Base-by-base conservation (phyloP, 495 filamentous ascomycete genomes). In the Cercophora sp. region DNA sequence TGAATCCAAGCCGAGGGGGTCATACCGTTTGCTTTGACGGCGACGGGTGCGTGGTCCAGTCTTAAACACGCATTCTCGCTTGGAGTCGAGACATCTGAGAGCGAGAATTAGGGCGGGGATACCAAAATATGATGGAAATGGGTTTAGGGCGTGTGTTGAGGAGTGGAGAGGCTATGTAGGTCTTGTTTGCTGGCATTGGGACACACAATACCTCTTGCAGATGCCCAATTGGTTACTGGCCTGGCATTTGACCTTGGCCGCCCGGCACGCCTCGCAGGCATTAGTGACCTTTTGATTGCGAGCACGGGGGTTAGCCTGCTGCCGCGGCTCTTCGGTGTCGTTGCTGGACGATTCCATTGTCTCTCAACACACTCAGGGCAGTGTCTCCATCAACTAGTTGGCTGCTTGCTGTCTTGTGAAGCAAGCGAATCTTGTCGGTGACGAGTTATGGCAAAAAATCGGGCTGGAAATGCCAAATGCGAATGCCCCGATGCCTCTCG, bases 21-120 rank as follows among this genome's bases (percentile, higher is more conserved):
- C 71, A 61, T 58, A 75, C 71, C 58, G 50, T 41, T 64, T 68
- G 16, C 65, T 52, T 32, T 60, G 54, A 9, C 69, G 64, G 27
- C 74, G 62, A 34, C 74, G 58, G 23, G 66, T 74, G 19, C 73
- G 64, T 0, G 74, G 74, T 15, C 69, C 71, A 1, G 71, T 72
- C 50, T 72, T 70, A 55, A 70, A 75, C 36, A 77, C 62, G 45
- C 74, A 77, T 58, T 77, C 74, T 48, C 73, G 59, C 52, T 76
- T 76, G 48, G 69, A 73, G 36, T 72, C 72, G 47, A 66, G 66
- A 54, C 74, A 77, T 55, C 74, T 77, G n/a, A n/a, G n/a, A n/a
- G n/a, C n/a, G n/a, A n/a, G n/a, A n/a, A n/a, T n/a, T n/a, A n/a
- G n/a, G n/a, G n/a, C n/a, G n/a, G n/a, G n/a, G n/a, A n/a, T n/a